A percentile compares a stretch with the other conserved stretches of the same genome.
Evolutionary conservation across 2,329 filamentous ascomycete genomes (phyloP).

Genomic region (Hansfordia pulvinata): DNA sequence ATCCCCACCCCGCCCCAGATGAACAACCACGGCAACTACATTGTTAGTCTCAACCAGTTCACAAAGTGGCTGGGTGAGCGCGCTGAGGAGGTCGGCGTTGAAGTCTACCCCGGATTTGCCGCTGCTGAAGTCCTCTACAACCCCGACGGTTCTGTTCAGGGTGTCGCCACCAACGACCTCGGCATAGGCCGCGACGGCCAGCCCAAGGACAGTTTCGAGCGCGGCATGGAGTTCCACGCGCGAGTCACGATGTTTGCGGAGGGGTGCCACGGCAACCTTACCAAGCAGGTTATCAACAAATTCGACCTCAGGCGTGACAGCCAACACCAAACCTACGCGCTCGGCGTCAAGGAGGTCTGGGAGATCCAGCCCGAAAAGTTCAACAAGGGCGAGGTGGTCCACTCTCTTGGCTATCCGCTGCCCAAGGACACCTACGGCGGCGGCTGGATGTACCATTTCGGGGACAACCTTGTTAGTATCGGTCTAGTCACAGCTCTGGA

Average conservation of each 20-base stretch:
- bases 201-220: slow-evolving; percentile 81
- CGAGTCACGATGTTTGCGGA: slow-evolving; percentile 84
- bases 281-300: slow-evolving; percentile 89
- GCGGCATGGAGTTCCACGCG: slow-evolving; percentile 97
- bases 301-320: slow-evolving; percentile 82
- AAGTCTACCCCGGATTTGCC: slow-evolving; percentile 92
- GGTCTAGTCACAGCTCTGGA: slow-evolving; percentile 88
- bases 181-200: slow-evolving; percentile 72
- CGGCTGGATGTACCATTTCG: slow-evolving; percentile 99
- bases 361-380: slow-evolving; percentile 91
- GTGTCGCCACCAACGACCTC: slow-evolving; percentile 91
- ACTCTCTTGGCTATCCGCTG: slow-evolving; percentile 88
- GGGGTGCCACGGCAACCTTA: slow-evolving; percentile 89
- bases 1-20: slow-evolving; percentile 90
- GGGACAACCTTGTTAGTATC: slow-evolving; percentile 87
- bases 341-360: slow-evolving; percentile 96
- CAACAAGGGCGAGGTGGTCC: slow-evolving; percentile 68
- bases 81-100: slow-evolving; percentile 91
- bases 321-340: slow-evolving; percentile 87
- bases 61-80: slow-evolving; percentile 91
- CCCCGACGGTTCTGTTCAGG: slow-evolving; percentile 74
- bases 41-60: slow-evolving; percentile 89
- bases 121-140: slow-evolving; percentile 86
- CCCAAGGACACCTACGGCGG: slow-evolving; percentile 85
- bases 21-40: slow-evolving; percentile 97